These are phyloP conservation scores for Heritiera littoralis DNA, from an alignment of 345 rosid species.

Conservation along the genomic window DNA sequence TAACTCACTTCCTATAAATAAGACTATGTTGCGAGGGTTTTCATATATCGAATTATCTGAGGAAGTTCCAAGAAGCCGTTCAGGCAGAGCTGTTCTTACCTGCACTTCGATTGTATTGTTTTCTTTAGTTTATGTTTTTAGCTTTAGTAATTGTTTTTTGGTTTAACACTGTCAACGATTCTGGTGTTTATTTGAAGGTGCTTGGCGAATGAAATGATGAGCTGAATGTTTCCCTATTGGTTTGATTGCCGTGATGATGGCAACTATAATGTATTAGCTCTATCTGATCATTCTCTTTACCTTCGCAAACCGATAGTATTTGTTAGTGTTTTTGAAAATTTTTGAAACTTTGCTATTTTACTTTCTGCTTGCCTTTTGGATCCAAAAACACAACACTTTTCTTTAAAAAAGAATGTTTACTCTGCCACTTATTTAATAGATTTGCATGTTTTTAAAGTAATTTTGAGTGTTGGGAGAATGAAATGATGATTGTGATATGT, in stretches of 20 bases:
- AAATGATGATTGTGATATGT: constrained; percentile 33
- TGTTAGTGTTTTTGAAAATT: neutral
- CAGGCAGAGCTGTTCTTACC: neutral
- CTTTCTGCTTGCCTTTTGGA: neutral
- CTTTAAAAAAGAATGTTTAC: neutral
- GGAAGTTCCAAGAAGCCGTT: neutral
- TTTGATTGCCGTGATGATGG: constrained; percentile 27
- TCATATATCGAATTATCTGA: neutral
- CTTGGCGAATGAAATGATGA: constrained; percentile 17
- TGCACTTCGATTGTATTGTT: neutral
- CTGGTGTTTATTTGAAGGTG: neutral
- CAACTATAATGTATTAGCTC: constrained; percentile 17
- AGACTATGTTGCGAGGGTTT: neutral
- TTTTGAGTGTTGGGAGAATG: constrained; percentile 23
- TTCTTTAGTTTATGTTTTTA: neutral
- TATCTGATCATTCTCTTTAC: constrained; percentile 22
- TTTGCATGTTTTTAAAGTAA: neutral
- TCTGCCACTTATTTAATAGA: neutral
- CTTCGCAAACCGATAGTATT: neutral
- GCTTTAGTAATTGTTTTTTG: neutral
- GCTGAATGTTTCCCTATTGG: constrained; percentile 24
- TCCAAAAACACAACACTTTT: neutral
- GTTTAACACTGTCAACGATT: neutral
- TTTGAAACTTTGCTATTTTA: neutral
- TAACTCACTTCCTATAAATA: neutral